These are phyloP conservation scores for Fusarium cyanostomum DNA, from an alignment of 2,329 filamentous ascomycete species.

Conservation along the genomic window DNA sequence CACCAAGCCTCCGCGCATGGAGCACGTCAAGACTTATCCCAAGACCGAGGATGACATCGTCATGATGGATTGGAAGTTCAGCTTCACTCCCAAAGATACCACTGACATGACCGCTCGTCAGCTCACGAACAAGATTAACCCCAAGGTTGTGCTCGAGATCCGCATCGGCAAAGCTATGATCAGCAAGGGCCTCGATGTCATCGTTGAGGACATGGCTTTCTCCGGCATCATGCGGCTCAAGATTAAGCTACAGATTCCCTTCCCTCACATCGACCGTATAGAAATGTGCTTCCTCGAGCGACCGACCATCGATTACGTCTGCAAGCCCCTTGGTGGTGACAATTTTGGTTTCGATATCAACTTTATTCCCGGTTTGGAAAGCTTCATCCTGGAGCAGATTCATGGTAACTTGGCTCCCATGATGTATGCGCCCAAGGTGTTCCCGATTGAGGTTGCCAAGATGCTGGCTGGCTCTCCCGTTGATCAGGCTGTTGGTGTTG, in stretches of 20 bases:
- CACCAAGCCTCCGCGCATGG: slow-evolving; percentile 92
- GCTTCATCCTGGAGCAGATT: slow-evolving; percentile 95
- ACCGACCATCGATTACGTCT: slow-evolving; percentile 94
- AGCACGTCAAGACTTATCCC: slow-evolving; percentile 98
- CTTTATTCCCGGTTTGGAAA: slow-evolving; percentile 94
- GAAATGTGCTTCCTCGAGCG: slow-evolving; percentile 94
- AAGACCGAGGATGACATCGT: slow-evolving; percentile 95
- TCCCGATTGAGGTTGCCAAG: slow-evolving; percentile 98
- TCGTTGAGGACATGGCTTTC: slow-evolving; percentile 98
- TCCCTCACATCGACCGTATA: slow-evolving; percentile 92
- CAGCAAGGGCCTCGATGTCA: slow-evolving; percentile 95
- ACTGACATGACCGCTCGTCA: slow-evolving; percentile 91
- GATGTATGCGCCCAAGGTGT: slow-evolving; percentile 98
- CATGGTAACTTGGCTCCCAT: slow-evolving; percentile 93
- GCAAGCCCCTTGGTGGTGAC: slow-evolving; percentile 96
- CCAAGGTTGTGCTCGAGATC: slow-evolving; percentile 94
- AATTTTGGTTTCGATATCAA: slow-evolving; percentile 98
- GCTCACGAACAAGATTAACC: slow-evolving; percentile 94
- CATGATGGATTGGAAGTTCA: slow-evolving; percentile 99
- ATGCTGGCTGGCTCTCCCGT: slow-evolving; percentile 94
- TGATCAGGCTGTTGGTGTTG: slow-evolving; percentile 93
- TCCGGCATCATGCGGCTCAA: slow-evolving; percentile 96
- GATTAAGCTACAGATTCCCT: slow-evolving; percentile 95
- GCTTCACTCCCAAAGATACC: slow-evolving; percentile 95
- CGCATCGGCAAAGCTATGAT: slow-evolving; percentile 95